A percentile compares a stretch with the other conserved stretches of the same genome.
Evolutionary conservation across 495 filamentous ascomycete species (phyloP).

Genomic region (Choiromyces venosus): DNA sequence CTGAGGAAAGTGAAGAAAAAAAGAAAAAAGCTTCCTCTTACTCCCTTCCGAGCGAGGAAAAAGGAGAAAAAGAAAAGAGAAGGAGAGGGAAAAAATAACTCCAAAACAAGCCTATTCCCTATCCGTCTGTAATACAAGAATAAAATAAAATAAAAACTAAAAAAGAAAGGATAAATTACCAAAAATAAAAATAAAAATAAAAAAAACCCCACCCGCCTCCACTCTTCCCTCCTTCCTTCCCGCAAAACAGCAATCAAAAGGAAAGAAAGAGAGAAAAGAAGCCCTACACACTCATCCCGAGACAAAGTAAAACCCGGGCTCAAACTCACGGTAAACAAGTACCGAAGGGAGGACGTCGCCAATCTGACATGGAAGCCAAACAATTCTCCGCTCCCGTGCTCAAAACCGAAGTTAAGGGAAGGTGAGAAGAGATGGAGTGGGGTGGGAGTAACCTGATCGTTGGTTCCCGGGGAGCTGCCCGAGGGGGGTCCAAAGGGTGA

Average conservation of each 20-base stretch:
- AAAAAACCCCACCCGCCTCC: no score
- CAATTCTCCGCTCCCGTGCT: neutral
- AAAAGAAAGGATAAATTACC: neutral
- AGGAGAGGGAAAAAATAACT: neutral
- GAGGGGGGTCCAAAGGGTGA: neutral
- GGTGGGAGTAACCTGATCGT: neutral
- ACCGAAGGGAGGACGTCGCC: neutral
- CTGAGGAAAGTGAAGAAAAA: neutral
- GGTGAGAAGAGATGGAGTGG: neutral
- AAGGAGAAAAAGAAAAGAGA: neutral
- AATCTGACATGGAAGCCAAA: neutral
- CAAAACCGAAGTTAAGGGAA: neutral
- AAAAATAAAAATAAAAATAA: neutral
- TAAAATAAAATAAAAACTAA: neutral
- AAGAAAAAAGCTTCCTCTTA: neutral
- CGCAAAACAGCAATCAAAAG: neutral
- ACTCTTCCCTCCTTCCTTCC: neutral
- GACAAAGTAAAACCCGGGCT: neutral
- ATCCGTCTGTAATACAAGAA: neutral
- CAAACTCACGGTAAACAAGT: constrained; percentile 1
- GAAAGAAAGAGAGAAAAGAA: neutral
- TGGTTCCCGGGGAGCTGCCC: constrained; percentile 1
- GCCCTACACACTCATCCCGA: neutral
- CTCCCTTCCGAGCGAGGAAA: neutral
- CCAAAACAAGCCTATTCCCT: neutral